phyloP scores from a whole-genome alignment of 2,329 filamentous ascomycete species.

The Xylariales sp. region DNA sequence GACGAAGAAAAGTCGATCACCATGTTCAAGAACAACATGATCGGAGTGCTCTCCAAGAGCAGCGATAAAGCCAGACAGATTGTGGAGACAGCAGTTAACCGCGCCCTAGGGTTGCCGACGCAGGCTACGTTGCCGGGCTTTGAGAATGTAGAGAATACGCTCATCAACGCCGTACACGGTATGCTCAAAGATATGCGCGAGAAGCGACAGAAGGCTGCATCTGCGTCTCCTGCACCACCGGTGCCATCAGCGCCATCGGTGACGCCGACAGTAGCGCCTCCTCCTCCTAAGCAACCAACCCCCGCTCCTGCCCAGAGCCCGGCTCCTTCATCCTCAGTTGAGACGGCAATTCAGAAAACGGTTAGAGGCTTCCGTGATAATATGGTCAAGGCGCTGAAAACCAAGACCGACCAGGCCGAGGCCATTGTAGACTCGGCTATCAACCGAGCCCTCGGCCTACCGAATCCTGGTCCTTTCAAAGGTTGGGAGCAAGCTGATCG shows the following conservation, averaged over 20 bases:
- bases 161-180: slow-evolving; percentile 21
- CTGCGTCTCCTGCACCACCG: slow-evolving; percentile 16
- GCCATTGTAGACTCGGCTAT: slow-evolving; percentile 26
- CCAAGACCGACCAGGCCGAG: slow-evolving; percentile 24
- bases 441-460: slow-evolving; percentile 24
- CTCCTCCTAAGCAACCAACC: slow-evolving; percentile 12
- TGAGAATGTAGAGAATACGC: slow-evolving; percentile 20
- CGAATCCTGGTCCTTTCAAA: slow-evolving; percentile 17
- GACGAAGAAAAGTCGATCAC: slow-evolving; percentile 22
- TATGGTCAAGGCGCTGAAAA: slow-evolving; percentile 23
- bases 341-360: slow-evolving; percentile 24
- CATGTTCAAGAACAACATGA: slow-evolving; percentile 24
- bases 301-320: slow-evolving; percentile 17
- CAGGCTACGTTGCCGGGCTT: slow-evolving; percentile 19
- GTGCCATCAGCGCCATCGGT: neutral
- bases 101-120: slow-evolving; percentile 21
- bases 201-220: slow-evolving; percentile 16
- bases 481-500: slow-evolving; percentile 26
- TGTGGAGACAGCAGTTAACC: slow-evolving; percentile 23
- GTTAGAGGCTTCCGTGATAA: slow-evolving; percentile 22
- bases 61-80: slow-evolving; percentile 24
- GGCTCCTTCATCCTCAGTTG: slow-evolving; percentile 15
- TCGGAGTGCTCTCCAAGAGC: slow-evolving; percentile 20
- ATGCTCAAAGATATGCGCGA: slow-evolving; percentile 24
- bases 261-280: slow-evolving; percentile 4